phyloP scores from a whole-genome alignment of 2,329 filamentous ascomycete species.

The Stenocarpella maydis region DNA sequence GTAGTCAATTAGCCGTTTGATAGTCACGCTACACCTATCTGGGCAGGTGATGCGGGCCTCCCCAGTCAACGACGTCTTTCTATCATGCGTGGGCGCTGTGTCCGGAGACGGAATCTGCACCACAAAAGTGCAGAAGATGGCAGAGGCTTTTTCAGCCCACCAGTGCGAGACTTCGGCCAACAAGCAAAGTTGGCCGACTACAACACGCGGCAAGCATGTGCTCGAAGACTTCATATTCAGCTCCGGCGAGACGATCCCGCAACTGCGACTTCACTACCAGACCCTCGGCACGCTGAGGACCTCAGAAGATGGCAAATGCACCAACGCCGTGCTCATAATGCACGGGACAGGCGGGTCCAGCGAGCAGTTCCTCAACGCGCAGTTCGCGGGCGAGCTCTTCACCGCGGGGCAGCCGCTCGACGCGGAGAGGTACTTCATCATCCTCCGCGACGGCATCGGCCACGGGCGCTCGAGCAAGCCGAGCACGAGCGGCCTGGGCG shows the following conservation, averaged over 20 bases:
- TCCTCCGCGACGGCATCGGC: slow-evolving; percentile 41
- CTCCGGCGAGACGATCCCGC: slow-evolving; percentile 26
- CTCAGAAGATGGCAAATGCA: slow-evolving; percentile 31
- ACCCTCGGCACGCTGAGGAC: slow-evolving; percentile 27
- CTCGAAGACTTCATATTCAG: slow-evolving; percentile 28
- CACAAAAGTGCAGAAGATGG: neutral
- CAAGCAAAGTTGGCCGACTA: neutral
- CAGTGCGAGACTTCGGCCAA: neutral
- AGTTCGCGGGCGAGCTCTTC: slow-evolving; percentile 41
- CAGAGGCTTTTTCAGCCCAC: slow-evolving; percentile 2
- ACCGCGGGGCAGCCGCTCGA: slow-evolving; percentile 39
- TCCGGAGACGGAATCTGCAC: neutral
- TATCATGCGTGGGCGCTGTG: neutral
- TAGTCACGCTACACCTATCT: slow-evolving; percentile 3
- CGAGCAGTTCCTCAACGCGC: slow-evolving; percentile 37
- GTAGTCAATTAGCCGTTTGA: neutral
- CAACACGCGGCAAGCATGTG: slow-evolving; percentile 4
- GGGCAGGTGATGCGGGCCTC: neutral
- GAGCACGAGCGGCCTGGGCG: slow-evolving; percentile 37
- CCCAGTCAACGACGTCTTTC: slow-evolving; percentile 5
- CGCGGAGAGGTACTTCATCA: slow-evolving; percentile 38
- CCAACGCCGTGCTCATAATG: slow-evolving; percentile 41
- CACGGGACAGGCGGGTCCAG: slow-evolving; percentile 40
- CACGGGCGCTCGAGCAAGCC: slow-evolving; percentile 42
- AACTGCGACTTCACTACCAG: slow-evolving; percentile 33